These are phyloP conservation scores for Colletotrichum liaoningense DNA, from an alignment of 2,329 filamentous ascomycete genomes.

Conservation along the genomic window DNA sequence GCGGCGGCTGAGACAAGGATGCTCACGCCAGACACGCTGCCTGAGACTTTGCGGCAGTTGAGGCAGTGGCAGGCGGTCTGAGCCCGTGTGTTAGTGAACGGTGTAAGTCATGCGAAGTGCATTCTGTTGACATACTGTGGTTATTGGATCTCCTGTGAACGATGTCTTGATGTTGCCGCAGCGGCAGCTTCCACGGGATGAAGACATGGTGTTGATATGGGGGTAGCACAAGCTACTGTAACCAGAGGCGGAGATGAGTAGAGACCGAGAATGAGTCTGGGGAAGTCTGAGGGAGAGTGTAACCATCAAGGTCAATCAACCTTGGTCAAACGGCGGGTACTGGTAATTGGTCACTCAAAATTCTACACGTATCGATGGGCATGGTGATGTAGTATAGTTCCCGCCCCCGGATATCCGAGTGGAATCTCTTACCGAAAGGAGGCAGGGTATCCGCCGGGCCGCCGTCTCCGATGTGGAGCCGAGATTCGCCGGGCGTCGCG, in stretches of 20 bases:
- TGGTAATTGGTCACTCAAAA: neutral
- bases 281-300: neutral
- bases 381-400: too few relatives aligned
- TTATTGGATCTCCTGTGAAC: neutral
- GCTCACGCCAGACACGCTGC: slow-evolving; percentile 21
- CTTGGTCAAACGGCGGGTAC: neutral
- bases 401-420: neutral
- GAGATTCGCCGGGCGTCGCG: neutral
- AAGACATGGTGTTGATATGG: neutral
- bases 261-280: neutral
- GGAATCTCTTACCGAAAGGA: neutral
- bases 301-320: neutral
- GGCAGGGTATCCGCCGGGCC: neutral
- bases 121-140: neutral
- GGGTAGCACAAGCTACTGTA: too few relatives aligned
- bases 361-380: neutral
- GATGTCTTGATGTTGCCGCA: neutral
- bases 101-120: neutral
- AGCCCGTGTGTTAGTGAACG: neutral
- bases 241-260: neutral
- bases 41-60: slow-evolving; percentile 24
- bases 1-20: neutral
- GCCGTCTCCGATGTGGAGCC: neutral
- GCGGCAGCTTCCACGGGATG: neutral
- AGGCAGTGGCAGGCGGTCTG: slow-evolving; percentile 27